Evolutionary conservation across 192 early-diverging fungal genomes (phyloP).

Genomic region (Coemansia reversa): DNA sequence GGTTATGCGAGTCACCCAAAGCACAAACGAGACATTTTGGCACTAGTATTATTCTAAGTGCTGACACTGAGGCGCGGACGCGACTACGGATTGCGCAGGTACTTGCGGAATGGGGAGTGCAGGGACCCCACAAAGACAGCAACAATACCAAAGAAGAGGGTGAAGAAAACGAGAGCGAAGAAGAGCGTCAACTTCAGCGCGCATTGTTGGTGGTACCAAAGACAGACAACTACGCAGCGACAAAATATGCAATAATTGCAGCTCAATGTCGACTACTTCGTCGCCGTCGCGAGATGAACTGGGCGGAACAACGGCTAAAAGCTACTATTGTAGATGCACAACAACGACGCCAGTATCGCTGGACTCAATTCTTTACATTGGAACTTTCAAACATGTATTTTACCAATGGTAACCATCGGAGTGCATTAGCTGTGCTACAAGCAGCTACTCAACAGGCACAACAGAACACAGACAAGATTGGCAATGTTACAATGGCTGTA

Average conservation of each 20-base stretch:
- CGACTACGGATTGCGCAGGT: conserved; percentile 44
- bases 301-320: conserved; percentile 44
- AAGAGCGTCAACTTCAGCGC: conserved; percentile 37
- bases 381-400: conserved; percentile 27
- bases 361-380: conserved; percentile 36
- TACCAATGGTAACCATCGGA: conserved; percentile 10
- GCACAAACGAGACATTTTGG: conserved; percentile 13
- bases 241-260: conserved; percentile 21
- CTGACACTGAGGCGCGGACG: conserved; percentile 42
- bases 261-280: conserved; percentile 37
- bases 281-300: conserved; percentile 23
- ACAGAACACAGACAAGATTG: conserved; percentile 12
- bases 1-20: conserved; percentile 18
- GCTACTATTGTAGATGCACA: conserved; percentile 29
- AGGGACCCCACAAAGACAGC: not conserved
- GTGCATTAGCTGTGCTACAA: conserved; percentile 15
- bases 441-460: conserved; percentile 16
- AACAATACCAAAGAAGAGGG: not conserved
- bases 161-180: conserved; percentile 14
- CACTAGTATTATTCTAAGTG: conserved; percentile 8
- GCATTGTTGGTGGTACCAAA: conserved; percentile 35
- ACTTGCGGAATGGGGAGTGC: conserved; percentile 30
- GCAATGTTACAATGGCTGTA: conserved; percentile 12
- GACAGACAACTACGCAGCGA: conserved; percentile 19
- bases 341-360: conserved; percentile 22